phyloP scores from a whole-genome alignment of 306 rosid species.

The Rubus idaeus region DNA sequence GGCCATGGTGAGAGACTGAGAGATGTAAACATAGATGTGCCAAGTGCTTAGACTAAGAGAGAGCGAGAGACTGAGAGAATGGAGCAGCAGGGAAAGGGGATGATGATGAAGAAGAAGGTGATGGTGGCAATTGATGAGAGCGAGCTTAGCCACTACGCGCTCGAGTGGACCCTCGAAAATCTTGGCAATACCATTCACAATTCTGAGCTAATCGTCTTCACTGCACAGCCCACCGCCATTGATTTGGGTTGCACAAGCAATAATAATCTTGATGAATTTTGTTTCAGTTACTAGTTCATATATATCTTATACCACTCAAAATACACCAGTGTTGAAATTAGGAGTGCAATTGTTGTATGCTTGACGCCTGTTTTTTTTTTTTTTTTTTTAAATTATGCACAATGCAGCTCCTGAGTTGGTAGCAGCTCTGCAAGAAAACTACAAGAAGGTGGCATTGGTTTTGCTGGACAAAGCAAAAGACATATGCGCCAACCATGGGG shows the following conservation, averaged over 20 bases:
- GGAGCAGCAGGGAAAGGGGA: conserved; percentile 4
- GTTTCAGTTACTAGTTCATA: neutral
- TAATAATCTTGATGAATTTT: neutral
- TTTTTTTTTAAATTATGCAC: neutral
- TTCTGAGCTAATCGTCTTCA: conserved; percentile 35
- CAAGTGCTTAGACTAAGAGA: neutral
- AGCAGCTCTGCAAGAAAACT: conserved; percentile 28
- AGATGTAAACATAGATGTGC: neutral
- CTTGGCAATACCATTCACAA: conserved; percentile 15
- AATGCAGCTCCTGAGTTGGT: conserved; percentile 32
- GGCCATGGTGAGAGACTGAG: neutral
- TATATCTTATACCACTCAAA: neutral
- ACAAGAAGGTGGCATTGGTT: conserved; percentile 19
- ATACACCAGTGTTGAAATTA: neutral
- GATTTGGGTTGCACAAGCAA: conserved; percentile 15
- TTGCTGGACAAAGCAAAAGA: conserved; percentile 35
- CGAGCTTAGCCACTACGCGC: conserved; percentile 34
- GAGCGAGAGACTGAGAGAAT: neutral
- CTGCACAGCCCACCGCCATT: conserved; percentile 20
- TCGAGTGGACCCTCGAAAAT: conserved; percentile 29
- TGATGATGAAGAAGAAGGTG: conserved; percentile 29
- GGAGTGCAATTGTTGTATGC: neutral
- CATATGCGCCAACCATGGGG: conserved; percentile 35
- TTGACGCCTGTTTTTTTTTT: neutral
- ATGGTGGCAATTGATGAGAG: conserved; percentile 36